Evolutionary conservation across 441 rosid genomes (phyloP).

Genomic region (Viola pubescens): DNA sequence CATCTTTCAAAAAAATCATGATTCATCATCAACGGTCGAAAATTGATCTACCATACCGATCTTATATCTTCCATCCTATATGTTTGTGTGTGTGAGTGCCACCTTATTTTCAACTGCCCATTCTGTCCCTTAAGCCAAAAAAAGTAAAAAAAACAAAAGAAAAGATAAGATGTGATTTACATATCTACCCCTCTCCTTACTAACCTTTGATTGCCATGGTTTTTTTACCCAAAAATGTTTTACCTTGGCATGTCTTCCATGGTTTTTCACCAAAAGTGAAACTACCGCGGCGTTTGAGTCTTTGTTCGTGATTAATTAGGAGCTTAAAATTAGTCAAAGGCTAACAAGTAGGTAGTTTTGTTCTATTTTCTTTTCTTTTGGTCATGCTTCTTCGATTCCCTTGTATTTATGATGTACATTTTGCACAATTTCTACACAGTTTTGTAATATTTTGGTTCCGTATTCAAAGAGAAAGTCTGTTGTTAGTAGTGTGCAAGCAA

Average conservation of each 20-base stretch:
- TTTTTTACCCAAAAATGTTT: not conserved
- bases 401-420: slow-evolving; percentile 35
- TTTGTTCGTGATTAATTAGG: slow-evolving; percentile 1
- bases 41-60: slow-evolving; percentile 4
- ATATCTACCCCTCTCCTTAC: not conserved
- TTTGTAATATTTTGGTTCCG: slow-evolving; percentile 28
- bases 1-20: slow-evolving; percentile 34
- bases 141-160: not conserved
- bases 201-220: slow-evolving; percentile 11
- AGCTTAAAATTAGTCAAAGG: slow-evolving; percentile 12
- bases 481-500: not conserved
- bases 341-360: slow-evolving; percentile 28
- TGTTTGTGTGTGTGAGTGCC: slow-evolving; percentile 12
- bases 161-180: not conserved
- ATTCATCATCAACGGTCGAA: slow-evolving; percentile 9
- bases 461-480: not conserved
- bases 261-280: slow-evolving; percentile 12
- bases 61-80: not conserved
- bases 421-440: slow-evolving; percentile 30
- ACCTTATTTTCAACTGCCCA: not conserved
- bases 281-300: slow-evolving; percentile 15
- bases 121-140: not conserved
- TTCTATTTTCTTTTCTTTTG: not conserved
- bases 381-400: not conserved
- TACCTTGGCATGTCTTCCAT: slow-evolving; percentile 10